Evolutionary conservation across 139 green algal genomes (phyloP).

Genomic region (Spirogloea muscicola): DNA sequence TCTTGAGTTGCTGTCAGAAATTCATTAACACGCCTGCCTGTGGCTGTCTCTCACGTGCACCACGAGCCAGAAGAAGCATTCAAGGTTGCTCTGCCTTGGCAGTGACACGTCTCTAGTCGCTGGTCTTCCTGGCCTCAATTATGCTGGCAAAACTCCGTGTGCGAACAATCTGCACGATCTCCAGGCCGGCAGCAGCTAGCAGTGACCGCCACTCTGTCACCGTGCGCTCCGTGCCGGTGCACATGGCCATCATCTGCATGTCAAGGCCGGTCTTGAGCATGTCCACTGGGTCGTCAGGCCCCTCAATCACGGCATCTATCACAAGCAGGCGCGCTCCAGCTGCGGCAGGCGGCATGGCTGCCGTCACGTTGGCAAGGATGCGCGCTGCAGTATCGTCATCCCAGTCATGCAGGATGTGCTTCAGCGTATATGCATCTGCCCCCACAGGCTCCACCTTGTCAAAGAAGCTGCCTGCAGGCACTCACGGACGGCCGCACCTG

Average conservation of each 20-base stretch:
- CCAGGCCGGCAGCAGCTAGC: no score
- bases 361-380: constrained; percentile 9
- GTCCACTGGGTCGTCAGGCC: not conserved
- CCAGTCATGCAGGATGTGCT: constrained; percentile 43
- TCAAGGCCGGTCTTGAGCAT: not conserved
- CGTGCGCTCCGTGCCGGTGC: not conserved
- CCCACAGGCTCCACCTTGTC: constrained; percentile 5
- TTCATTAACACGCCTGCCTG: no score
- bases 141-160: no score
- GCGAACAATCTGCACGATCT: no score
- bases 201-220: no score
- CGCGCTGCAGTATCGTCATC: constrained; percentile 1
- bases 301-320: constrained; percentile 19
- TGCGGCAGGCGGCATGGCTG: not conserved
- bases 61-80: no score
- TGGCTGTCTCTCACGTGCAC: no score
- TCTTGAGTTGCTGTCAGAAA: no score
- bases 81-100: no score
- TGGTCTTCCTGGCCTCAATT: no score
- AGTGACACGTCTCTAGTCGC: no score
- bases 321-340: constrained; percentile 12
- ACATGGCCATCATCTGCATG: constrained; percentile 5
- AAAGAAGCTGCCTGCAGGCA: not conserved
- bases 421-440: constrained; percentile 33
- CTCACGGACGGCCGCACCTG: no score